Percentiles rank a stretch among this genome's conserved stretches.
Conservation (phyloP, 805 yeast species). For the Nakazawaea molendinolei region DNA sequence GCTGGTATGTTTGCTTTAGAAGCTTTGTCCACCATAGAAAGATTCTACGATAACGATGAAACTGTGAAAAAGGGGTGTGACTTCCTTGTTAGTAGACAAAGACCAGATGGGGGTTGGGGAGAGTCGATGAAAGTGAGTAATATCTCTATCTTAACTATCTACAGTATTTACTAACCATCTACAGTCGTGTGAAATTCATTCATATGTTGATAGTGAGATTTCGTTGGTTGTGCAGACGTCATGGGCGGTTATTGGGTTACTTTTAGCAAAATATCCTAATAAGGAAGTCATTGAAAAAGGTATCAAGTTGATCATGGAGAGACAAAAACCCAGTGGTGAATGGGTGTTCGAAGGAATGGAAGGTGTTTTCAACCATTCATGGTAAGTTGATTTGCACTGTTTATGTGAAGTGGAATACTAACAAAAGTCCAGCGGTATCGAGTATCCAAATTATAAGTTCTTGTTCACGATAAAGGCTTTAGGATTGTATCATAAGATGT, state of each 20-base stretch:
- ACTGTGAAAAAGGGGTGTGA: constrained; percentile 76
- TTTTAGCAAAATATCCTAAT: constrained; percentile 78
- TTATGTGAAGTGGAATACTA: too few species aligned
- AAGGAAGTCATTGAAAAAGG: constrained; percentile 56
- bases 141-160: background rate
- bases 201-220: constrained; percentile 58
- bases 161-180: background rate
- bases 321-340: constrained; percentile 74
- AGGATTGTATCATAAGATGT: constrained; percentile 46
- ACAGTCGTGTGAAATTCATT: constrained; percentile 64
- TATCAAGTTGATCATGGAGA: constrained; percentile 48
- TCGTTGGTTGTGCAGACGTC: constrained; percentile 85
- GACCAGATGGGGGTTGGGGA: constrained; percentile 95
- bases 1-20: constrained; percentile 98
- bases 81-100: constrained; percentile 68
- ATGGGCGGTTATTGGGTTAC: constrained; percentile 82
- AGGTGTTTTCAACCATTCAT: constrained; percentile 92
- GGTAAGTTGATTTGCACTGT: constrained; percentile 16
- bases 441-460: constrained; percentile 89
- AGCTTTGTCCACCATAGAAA: constrained; percentile 70
- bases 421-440: constrained; percentile 60
- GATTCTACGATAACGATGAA: constrained; percentile 52
- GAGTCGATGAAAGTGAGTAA: constrained; percentile 64
- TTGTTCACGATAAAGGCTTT: constrained; percentile 89
- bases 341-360: constrained; percentile 83